A percentile compares a stretch with the other conserved stretches of the same genome.
Evolutionary conservation across 1,284 basidiomycete genomes (phyloP).

Genomic region (Rhodotorula sp.): DNA sequence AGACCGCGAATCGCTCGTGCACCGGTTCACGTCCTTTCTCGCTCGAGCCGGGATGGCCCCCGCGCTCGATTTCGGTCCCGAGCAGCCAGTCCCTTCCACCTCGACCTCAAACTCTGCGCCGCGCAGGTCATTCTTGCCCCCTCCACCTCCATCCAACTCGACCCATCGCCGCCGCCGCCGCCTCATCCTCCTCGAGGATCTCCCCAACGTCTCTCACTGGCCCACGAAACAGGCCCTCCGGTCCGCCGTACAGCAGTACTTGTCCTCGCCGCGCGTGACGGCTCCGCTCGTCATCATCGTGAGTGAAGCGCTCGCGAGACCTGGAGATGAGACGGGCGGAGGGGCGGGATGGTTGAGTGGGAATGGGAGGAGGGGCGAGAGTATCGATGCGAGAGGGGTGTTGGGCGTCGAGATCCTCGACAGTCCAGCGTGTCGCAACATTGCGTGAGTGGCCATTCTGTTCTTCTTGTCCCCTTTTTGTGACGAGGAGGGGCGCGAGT

Average conservation of each 20-base stretch:
- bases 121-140: background rate
- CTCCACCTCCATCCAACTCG: background rate
- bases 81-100: slow-evolving; percentile 9
- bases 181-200: slow-evolving; percentile 81
- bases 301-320: slow-evolving; percentile 63
- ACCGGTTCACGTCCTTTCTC: slow-evolving; percentile 76
- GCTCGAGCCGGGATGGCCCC: slow-evolving; percentile 66
- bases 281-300: slow-evolving; percentile 79
- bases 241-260: slow-evolving; percentile 62
- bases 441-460: slow-evolving; percentile 58
- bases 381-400: slow-evolving; percentile 31
- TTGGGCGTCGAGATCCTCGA: slow-evolving; percentile 56
- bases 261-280: slow-evolving; percentile 45
- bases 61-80: slow-evolving; percentile 54
- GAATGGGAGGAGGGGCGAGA: slow-evolving; percentile 49
- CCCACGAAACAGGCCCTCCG: slow-evolving; percentile 73
- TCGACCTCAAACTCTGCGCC: slow-evolving; percentile 11
- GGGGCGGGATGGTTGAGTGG: slow-evolving; percentile 52
- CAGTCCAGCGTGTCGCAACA: slow-evolving; percentile 67
- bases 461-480: background rate
- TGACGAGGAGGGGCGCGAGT: background rate
- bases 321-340: slow-evolving; percentile 57
- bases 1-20: slow-evolving; percentile 60
- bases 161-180: slow-evolving; percentile 32
- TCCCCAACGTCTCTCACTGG: slow-evolving; percentile 74